Conservation (phyloP, 352 stramenopile species). For the Pythium periplocum region DNA sequence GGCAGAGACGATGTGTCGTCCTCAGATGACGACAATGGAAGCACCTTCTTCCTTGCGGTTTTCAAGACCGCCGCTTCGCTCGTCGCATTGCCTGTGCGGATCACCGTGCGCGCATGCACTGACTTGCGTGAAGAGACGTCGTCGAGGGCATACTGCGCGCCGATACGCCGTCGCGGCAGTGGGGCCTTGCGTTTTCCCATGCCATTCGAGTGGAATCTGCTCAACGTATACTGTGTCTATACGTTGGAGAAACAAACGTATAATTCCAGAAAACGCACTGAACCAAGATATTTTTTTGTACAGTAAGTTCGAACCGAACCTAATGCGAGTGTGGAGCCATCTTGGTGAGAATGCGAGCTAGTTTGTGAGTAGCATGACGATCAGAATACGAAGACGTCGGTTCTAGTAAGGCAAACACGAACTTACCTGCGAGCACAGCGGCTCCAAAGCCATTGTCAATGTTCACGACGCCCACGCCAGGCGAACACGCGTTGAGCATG, state of each 20-base stretch:
- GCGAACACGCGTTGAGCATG: constrained; percentile 97
- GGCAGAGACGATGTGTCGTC: too few relatives aligned
- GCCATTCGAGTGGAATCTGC: constrained; percentile 8
- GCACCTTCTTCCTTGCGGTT: too few relatives aligned
- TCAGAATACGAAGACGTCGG: too few relatives aligned
- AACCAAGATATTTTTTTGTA: too few relatives aligned
- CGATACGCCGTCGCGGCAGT: constrained; percentile 15
- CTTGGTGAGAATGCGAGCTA: constrained; percentile 20
- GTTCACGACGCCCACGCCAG: constrained; percentile 98
- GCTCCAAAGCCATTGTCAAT: constrained; percentile 99
- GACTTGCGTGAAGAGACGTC: constrained; percentile 6
- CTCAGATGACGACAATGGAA: too few relatives aligned
- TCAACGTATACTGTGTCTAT: neutral
- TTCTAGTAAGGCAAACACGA: too few relatives aligned
- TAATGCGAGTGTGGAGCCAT: neutral
- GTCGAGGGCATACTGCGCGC: constrained; percentile 7
- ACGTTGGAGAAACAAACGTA: constrained; percentile 6
- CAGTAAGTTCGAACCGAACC: too few relatives aligned
- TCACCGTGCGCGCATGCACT: too few relatives aligned
- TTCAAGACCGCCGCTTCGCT: too few relatives aligned
- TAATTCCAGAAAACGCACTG: too few relatives aligned
- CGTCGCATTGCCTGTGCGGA: too few relatives aligned
- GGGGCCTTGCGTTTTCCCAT: constrained; percentile 20
- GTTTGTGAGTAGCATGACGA: too few relatives aligned
- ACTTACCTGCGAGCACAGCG: constrained; percentile 87